Base-by-base conservation (phyloP, 148 eudicot genomes). In the Vaccinium vitisidaea region DNA sequence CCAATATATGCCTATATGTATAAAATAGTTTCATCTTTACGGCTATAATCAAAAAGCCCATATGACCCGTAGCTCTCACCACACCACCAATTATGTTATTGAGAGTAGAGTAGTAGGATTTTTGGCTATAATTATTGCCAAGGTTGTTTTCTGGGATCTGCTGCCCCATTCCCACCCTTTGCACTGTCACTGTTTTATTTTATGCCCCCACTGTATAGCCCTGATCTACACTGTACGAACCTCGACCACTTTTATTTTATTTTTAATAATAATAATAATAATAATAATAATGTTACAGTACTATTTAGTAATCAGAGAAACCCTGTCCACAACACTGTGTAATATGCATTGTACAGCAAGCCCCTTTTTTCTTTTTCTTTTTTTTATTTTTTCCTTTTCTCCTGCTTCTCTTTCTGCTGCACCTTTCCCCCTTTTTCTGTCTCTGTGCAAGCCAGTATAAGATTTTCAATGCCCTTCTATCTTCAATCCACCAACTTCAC, bases 111-210 rank as follows among this genome's bases (percentile, higher is more conserved):
- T 36, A 36, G 39, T 36, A 36, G 39, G 39, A 32, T 36, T 36
- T 69, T 69, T 69, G 18, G 43, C 39, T 30, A 12, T 69, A 69
- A 30, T 69, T 27, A 69, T 27, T 69, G 43, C 74, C 16, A 69
- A 65, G 39, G 74, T 69, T 69, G 74, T 69, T 69, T 69, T 69
- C 74, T 69, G 15, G 74, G 74, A 69, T 69, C 74, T 69, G 74
- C 74, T 69, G 74, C 74, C 74, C 39, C 39, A 69, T 30, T 30
- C 36, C 74, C 74, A 27, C 39, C 19, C 70, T 63, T 63, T 23
- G 30, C 18, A 69, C 74, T 69, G 74, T 69, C 74, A 69, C 39
- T 27, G 36, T 69, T 69, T 30, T 69, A 27, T 69, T 69, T 30
- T 27, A 27, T 69, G 74, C 9, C 3, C 3, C 11, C 11, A 12